A percentile compares a stretch with the other conserved stretches of the same genome.
phyloP scores from a whole-genome alignment of 352 stramenopile genomes.

The Aphanomyces stellatus region DNA sequence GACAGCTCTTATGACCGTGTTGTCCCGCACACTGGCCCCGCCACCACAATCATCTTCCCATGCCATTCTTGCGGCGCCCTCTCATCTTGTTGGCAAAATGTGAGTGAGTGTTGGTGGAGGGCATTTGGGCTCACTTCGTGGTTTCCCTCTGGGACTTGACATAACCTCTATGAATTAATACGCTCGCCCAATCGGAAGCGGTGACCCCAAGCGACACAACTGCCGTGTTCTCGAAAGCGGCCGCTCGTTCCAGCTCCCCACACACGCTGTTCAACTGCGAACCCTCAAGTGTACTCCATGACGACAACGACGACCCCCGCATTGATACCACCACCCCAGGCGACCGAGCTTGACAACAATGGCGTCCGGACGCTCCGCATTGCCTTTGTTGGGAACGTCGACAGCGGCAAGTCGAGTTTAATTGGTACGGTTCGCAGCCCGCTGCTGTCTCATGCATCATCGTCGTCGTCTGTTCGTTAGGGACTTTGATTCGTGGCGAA shows the following conservation, averaged over 20 bases:
- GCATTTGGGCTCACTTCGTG: background rate
- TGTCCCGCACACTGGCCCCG: too few species aligned
- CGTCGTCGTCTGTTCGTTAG: conserved; percentile 4
- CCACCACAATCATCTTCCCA: too few species aligned
- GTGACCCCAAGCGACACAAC: background rate
- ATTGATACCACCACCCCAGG: background rate
- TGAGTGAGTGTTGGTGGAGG: background rate
- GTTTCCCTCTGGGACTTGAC: background rate
- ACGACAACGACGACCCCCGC: background rate
- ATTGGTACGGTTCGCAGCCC: conserved; percentile 40
- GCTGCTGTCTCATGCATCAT: background rate
- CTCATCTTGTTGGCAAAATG: too few species aligned
- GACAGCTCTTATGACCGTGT: too few species aligned
- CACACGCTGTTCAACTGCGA: too few species aligned
- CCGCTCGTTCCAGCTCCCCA: too few species aligned
- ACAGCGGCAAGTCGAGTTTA: conserved; percentile 90
- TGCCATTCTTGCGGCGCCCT: too few species aligned
- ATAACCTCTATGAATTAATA: background rate
- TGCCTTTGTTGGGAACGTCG: conserved; percentile 88
- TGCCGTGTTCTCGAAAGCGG: too few species aligned
- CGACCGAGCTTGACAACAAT: conserved; percentile 17
- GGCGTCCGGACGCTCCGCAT: conserved; percentile 66
- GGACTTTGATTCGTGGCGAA: conserved; percentile 90
- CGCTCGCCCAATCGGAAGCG: background rate
- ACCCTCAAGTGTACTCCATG: too few species aligned